phyloP scores from a whole-genome alignment of 106 monocot genomes.

The Dendrobium huoshanense region DNA sequence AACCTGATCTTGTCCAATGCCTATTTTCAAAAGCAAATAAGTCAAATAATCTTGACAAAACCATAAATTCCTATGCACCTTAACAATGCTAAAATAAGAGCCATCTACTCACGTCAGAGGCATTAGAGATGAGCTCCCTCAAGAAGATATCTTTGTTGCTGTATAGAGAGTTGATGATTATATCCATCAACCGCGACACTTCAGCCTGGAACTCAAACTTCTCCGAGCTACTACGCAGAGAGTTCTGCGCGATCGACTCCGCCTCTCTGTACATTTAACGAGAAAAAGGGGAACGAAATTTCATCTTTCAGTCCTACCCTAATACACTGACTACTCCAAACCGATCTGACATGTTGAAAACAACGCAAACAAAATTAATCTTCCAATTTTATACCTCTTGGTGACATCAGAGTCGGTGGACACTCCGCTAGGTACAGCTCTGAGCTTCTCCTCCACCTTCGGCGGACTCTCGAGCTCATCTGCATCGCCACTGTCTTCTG shows the following conservation, averaged over 20 bases:
- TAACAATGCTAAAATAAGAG: background rate
- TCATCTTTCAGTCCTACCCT: background rate
- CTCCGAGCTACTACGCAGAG: slow-evolving; percentile 39
- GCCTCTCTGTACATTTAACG: slow-evolving; percentile 31
- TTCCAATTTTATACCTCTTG: slow-evolving; percentile 42
- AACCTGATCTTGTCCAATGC: slow-evolving; percentile 98
- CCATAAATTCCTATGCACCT: background rate
- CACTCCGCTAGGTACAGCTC: slow-evolving; percentile 71
- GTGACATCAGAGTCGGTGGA: slow-evolving; percentile 92
- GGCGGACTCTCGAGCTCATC: slow-evolving; percentile 74
- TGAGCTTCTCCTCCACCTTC: slow-evolving; percentile 93
- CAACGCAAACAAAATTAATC: background rate
- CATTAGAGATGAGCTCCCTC: slow-evolving; percentile 79
- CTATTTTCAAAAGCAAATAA: slow-evolving; percentile 25
- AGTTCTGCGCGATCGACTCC: slow-evolving; percentile 57
- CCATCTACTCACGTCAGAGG: slow-evolving; percentile 46
- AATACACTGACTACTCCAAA: background rate
- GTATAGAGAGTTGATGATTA: slow-evolving; percentile 71
- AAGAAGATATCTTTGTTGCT: slow-evolving; percentile 83
- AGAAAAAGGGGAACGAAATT: background rate
- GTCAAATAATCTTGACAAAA: background rate
- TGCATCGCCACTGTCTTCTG: slow-evolving; percentile 40
- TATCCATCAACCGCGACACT: slow-evolving; percentile 74
- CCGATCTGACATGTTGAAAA: background rate
- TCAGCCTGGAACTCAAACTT: slow-evolving; percentile 85